A percentile compares a stretch with the other conserved stretches of the same genome.
phyloP scores from a whole-genome alignment of 805 yeast genomes.

The Nakazawaea sp. region DNA sequence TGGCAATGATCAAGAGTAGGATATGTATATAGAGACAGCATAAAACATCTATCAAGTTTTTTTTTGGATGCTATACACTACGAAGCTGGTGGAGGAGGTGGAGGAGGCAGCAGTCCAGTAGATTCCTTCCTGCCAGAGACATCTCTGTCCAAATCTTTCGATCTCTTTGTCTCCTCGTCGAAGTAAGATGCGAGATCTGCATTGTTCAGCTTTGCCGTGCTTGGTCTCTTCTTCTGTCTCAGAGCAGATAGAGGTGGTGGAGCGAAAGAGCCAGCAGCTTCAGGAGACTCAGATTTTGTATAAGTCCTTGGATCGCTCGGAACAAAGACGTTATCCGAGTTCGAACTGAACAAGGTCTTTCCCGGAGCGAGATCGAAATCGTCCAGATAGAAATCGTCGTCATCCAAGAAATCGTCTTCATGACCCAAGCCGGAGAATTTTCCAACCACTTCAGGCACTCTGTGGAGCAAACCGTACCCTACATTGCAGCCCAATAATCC shows the following conservation, averaged over 20 bases:
- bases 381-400: slow-evolving; percentile 9
- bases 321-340: slow-evolving; percentile 3
- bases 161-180: slow-evolving; percentile 32
- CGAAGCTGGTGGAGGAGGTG: slow-evolving; percentile 6
- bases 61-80: too few species aligned
- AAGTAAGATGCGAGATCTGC: slow-evolving; percentile 30
- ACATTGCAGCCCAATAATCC: slow-evolving; percentile 92
- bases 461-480: slow-evolving; percentile 85
- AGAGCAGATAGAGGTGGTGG: background rate
- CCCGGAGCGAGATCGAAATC: slow-evolving; percentile 8
- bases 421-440: slow-evolving; percentile 30
- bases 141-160: slow-evolving; percentile 30
- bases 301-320: background rate
- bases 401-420: slow-evolving; percentile 14
- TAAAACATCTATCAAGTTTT: too few species aligned
- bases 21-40: background rate
- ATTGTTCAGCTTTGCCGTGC: background rate
- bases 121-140: background rate
- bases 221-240: background rate
- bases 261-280: background rate
- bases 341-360: background rate
- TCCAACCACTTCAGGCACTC: slow-evolving; percentile 65
- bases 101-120: slow-evolving; percentile 5
- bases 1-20: background rate
- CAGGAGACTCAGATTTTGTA: background rate